Evolutionary conservation across 352 stramenopile species (phyloP).

Genomic region (Phytophthora constricta): DNA sequence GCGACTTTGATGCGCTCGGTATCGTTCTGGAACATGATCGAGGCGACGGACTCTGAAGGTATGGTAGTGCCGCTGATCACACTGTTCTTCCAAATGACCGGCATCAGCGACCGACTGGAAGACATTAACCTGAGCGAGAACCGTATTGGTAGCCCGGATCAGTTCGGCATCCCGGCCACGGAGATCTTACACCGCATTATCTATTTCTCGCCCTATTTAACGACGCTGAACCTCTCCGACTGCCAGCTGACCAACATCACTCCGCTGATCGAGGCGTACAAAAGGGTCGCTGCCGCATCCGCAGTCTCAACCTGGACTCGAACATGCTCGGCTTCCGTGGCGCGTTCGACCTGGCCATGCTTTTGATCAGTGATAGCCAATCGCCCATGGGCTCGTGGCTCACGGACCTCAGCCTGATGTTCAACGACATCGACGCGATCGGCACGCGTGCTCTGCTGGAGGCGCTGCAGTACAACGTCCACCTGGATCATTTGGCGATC

Average conservation of each 20-base stretch:
- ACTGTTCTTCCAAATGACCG: constrained; percentile 64
- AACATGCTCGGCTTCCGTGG: constrained; percentile 64
- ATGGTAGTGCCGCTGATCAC: constrained; percentile 61
- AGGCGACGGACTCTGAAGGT: constrained; percentile 46
- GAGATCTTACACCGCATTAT: constrained; percentile 64
- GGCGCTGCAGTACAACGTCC: constrained; percentile 58
- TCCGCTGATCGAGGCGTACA: constrained; percentile 56
- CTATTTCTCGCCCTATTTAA: constrained; percentile 66
- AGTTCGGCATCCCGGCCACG: constrained; percentile 54
- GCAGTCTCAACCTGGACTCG: constrained; percentile 55
- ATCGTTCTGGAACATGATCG: constrained; percentile 65
- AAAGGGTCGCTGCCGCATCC: constrained; percentile 55
- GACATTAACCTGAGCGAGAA: constrained; percentile 67
- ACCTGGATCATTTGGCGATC: constrained; percentile 57
- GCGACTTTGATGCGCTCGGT: constrained; percentile 48
- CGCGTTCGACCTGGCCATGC: constrained; percentile 64
- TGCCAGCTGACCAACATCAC: constrained; percentile 63
- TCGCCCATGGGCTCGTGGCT: constrained; percentile 44
- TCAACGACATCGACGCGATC: constrained; percentile 64
- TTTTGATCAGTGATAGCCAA: constrained; percentile 61
- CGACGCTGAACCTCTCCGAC: constrained; percentile 50
- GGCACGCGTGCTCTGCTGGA: constrained; percentile 56
- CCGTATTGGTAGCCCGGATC: constrained; percentile 57
- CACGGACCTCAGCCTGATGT: constrained; percentile 54
- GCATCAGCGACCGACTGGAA: constrained; percentile 58